phyloP scores from a whole-genome alignment of 106 monocot species.

The Dioscorea dumetorum region DNA sequence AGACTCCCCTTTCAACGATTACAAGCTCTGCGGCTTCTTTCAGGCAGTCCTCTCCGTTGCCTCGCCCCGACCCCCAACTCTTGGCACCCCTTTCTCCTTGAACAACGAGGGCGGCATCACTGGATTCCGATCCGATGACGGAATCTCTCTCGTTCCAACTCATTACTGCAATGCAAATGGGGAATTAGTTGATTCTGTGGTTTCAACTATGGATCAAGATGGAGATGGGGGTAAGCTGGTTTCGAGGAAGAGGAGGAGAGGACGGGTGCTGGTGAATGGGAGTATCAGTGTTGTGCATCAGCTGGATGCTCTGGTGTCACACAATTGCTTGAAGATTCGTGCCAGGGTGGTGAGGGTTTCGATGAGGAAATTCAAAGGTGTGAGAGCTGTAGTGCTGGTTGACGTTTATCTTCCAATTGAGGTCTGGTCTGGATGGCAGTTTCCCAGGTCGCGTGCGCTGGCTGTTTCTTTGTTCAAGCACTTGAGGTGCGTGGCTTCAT shows the following conservation, averaged over 20 bases:
- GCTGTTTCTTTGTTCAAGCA: slow-evolving; percentile 83
- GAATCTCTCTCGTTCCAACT: slow-evolving; percentile 26
- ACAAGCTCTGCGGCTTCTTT: slow-evolving; percentile 75
- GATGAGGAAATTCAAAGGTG: slow-evolving; percentile 6
- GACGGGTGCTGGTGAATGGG: slow-evolving; percentile 20
- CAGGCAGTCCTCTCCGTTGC: slow-evolving; percentile 27
- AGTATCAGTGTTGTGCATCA: slow-evolving; percentile 58
- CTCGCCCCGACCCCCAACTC: slow-evolving; percentile 4
- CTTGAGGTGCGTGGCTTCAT: slow-evolving; percentile 40
- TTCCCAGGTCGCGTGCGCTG: slow-evolving; percentile 32
- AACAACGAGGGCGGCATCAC: slow-evolving; percentile 15
- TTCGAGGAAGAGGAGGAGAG: slow-evolving; percentile 29
- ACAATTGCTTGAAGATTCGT: slow-evolving; percentile 32
- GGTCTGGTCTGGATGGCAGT: slow-evolving; percentile 87
- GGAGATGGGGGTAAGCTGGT: neutral
- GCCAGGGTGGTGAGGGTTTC: slow-evolving; percentile 48
- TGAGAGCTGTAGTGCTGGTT: slow-evolving; percentile 56
- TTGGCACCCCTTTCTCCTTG: slow-evolving; percentile 32
- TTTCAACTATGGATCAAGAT: neutral
- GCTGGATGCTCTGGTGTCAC: slow-evolving; percentile 31
- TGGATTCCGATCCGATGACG: slow-evolving; percentile 36
- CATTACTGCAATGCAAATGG: neutral
- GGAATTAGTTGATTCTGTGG: too few relatives aligned
- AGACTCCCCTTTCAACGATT: neutral
- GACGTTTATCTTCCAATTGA: slow-evolving; percentile 76